These are phyloP conservation scores for Kodamaea kaohsiungensis DNA, from an alignment of 805 yeast genomes.

Conservation along the genomic window DNA sequence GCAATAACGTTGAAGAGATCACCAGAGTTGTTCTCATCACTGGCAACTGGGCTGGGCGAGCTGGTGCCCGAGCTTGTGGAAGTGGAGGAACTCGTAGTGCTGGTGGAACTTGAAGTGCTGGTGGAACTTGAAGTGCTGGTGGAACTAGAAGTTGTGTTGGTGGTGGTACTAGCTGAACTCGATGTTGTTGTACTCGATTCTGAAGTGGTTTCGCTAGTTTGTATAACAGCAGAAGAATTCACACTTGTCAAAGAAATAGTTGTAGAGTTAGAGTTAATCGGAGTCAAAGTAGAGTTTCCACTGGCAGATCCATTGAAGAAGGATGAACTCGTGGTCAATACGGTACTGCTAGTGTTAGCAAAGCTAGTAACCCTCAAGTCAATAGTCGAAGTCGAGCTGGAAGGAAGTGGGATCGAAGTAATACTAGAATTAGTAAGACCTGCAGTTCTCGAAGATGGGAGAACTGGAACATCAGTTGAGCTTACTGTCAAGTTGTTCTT, in stretches of 20 bases:
- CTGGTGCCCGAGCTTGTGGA: background rate
- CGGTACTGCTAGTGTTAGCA: background rate
- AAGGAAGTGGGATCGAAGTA: background rate
- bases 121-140: conserved; percentile 3
- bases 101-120: background rate
- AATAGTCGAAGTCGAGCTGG: conserved; percentile 1
- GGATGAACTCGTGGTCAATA: background rate
- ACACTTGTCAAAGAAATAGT: background rate
- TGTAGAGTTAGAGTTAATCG: background rate
- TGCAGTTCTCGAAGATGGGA: background rate
- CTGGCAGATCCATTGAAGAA: background rate
- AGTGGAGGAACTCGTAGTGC: background rate
- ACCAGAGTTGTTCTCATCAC: conserved; percentile 22
- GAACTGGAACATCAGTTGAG: background rate
- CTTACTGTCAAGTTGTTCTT: background rate
- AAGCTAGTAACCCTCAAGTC: background rate
- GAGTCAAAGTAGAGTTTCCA: background rate
- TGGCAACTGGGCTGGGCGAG: background rate
- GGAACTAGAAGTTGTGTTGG: background rate
- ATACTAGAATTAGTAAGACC: background rate
- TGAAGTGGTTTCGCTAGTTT: background rate
- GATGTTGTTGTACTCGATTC: background rate
- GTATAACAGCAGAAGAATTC: background rate
- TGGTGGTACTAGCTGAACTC: background rate
- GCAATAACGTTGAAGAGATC: conserved; percentile 53